A percentile compares a stretch with the other conserved stretches of the same genome.
These are phyloP conservation scores for Cladorrhinum sp. DNA, from an alignment of 2,329 filamentous ascomycete genomes.

Conservation along the genomic window DNA sequence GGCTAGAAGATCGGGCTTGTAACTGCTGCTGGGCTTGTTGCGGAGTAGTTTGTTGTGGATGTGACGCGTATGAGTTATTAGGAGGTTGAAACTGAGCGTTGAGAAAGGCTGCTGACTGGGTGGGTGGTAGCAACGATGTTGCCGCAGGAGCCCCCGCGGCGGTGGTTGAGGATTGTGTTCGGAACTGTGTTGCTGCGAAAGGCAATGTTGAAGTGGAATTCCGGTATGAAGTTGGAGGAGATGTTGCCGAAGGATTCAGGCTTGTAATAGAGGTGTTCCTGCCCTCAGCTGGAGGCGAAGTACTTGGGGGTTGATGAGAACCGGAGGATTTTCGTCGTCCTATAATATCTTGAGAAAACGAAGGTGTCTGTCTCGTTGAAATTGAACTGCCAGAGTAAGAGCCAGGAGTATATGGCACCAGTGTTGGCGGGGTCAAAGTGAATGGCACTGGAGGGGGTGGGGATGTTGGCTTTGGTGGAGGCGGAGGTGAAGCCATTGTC, in stretches of 20 bases:
- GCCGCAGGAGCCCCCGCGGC: neutral
- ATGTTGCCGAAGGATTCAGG: neutral
- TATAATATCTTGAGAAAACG: neutral
- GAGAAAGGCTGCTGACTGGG: neutral
- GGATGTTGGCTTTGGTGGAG: neutral
- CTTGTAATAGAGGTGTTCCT: neutral
- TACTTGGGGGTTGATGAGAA: neutral
- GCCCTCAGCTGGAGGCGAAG: neutral
- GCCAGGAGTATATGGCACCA: neutral
- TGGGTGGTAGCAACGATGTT: neutral
- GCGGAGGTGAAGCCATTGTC: neutral
- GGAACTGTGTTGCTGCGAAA: neutral
- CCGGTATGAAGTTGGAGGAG: neutral
- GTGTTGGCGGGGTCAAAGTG: neutral
- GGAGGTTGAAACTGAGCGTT: neutral
- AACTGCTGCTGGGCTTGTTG: neutral
- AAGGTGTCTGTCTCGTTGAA: neutral
- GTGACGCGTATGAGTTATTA: neutral
- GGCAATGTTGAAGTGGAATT: neutral
- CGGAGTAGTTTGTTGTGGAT: neutral
- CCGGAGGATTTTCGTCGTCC: neutral
- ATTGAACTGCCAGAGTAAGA: neutral
- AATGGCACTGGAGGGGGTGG: neutral
- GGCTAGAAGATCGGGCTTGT: neutral
- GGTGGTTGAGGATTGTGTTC: neutral